These are phyloP conservation scores for Amanita polypyramis DNA, from an alignment of 768 basidiomycete species.

Conservation along the genomic window DNA sequence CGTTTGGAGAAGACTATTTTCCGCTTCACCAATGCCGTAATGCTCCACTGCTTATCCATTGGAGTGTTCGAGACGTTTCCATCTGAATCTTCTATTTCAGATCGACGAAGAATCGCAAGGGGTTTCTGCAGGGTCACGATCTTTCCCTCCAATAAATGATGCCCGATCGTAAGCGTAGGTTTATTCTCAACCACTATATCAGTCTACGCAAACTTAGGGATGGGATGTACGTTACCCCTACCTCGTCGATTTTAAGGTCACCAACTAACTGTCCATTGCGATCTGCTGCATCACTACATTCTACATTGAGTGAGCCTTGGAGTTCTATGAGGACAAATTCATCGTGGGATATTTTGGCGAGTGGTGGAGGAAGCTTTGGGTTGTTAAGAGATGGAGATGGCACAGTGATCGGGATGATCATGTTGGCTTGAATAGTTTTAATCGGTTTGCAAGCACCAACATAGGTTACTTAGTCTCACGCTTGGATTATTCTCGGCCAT, in stretches of 20 bases:
- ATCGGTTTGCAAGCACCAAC: neutral
- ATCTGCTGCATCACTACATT: slow-evolving; percentile 37
- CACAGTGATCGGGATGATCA: slow-evolving; percentile 61
- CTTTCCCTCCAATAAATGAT: slow-evolving; percentile 87
- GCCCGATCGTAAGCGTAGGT: slow-evolving; percentile 73
- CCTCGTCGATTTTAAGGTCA: slow-evolving; percentile 54
- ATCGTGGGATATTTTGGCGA: slow-evolving; percentile 67
- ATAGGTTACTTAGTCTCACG: neutral
- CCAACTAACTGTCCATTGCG: slow-evolving; percentile 70
- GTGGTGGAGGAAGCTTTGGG: slow-evolving; percentile 46
- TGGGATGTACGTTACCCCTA: slow-evolving; percentile 29
- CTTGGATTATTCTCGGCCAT: too few species aligned
- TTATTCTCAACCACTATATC: slow-evolving; percentile 41
- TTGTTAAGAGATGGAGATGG: slow-evolving; percentile 17
- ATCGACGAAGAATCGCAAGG: slow-evolving; percentile 60
- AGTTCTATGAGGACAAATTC: slow-evolving; percentile 81
- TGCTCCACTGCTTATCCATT: slow-evolving; percentile 33
- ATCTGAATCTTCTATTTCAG: neutral
- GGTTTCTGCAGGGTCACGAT: slow-evolving; percentile 69
- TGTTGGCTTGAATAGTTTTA: slow-evolving; percentile 15
- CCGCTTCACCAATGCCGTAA: slow-evolving; percentile 63
- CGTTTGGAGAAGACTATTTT: slow-evolving; percentile 80
- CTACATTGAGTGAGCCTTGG: slow-evolving; percentile 74
- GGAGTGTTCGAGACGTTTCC: neutral
- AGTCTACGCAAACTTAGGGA: neutral